Percentiles rank a stretch among this genome's conserved stretches.
Conservation (phyloP, 2,329 filamentous ascomycete species). For the Fusarium devonianum region DNA sequence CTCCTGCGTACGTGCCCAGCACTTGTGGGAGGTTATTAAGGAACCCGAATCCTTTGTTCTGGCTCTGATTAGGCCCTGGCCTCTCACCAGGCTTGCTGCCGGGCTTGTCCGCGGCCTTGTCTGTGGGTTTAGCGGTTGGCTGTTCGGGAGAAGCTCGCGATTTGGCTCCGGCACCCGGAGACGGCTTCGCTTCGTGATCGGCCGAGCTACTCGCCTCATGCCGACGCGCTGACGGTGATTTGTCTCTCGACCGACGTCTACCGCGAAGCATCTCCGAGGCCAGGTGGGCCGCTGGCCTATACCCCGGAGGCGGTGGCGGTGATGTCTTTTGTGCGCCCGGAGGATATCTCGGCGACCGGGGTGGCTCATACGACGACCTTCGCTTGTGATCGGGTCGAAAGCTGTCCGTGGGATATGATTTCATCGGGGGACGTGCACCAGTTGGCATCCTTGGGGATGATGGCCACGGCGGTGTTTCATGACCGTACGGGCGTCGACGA, state of each 20-base stretch:
- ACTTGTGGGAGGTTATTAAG: conserved; percentile 37
- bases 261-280: conserved; percentile 20
- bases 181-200: background rate
- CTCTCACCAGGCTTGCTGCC: conserved; percentile 5
- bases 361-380: conserved; percentile 27
- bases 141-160: background rate
- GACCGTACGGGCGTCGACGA: conserved; percentile 1
- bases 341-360: conserved; percentile 10
- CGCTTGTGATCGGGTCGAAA: conserved; percentile 20
- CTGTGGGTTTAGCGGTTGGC: background rate
- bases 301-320: conserved; percentile 11
- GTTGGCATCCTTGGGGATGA: conserved; percentile 3
- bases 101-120: background rate
- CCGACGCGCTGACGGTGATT: background rate
- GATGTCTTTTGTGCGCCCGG: conserved; percentile 7
- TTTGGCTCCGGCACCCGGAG: background rate
- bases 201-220: background rate
- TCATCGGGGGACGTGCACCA: conserved; percentile 12
- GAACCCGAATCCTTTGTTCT: conserved; percentile 21
- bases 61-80: background rate
- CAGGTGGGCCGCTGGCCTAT: conserved; percentile 15
- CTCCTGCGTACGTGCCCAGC: conserved; percentile 39
- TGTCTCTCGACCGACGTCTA: conserved; percentile 22
- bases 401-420: conserved; percentile 27
- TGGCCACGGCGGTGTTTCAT: conserved; percentile 5